A percentile compares a stretch with the other conserved stretches of the same genome.
These are phyloP conservation scores for Lippia alba DNA, from an alignment of 305 asterid species.

Conservation along the genomic window DNA sequence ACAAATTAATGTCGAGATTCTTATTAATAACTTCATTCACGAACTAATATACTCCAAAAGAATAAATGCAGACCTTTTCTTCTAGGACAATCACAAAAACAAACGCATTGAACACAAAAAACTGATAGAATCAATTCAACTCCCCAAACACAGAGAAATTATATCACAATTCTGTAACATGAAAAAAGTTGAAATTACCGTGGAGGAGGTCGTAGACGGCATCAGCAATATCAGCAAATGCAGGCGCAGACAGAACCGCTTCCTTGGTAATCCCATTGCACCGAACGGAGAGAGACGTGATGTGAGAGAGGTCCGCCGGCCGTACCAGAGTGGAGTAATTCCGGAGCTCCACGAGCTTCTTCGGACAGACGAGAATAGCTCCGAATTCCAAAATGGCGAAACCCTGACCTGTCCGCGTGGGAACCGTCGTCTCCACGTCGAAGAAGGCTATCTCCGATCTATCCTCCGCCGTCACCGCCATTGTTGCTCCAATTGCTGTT, in stretches of 20 bases:
- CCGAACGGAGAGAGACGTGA: slow-evolving; percentile 75
- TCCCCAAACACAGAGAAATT: slow-evolving; percentile 1
- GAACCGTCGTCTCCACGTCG: slow-evolving; percentile 91
- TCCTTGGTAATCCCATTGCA: slow-evolving; percentile 77
- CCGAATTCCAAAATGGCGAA: slow-evolving; percentile 85
- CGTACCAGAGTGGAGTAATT: slow-evolving; percentile 72
- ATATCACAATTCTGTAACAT: neutral
- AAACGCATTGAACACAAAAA: neutral
- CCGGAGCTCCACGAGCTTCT: slow-evolving; percentile 82
- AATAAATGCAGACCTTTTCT: neutral
- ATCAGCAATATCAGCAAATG: slow-evolving; percentile 76
- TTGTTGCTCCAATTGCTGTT: slow-evolving; percentile 8
- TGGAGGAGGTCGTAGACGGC: slow-evolving; percentile 76
- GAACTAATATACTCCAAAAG: neutral
- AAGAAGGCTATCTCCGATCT: slow-evolving; percentile 89
- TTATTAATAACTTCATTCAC: neutral
- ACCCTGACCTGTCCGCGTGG: slow-evolving; percentile 73
- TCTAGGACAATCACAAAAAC: neutral
- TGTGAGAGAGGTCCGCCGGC: slow-evolving; percentile 71
- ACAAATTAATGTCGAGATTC: neutral
- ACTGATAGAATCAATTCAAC: neutral
- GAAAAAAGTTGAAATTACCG: slow-evolving; percentile 47
- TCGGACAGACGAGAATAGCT: slow-evolving; percentile 87
- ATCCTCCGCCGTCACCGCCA: slow-evolving; percentile 48
- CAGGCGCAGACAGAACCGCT: slow-evolving; percentile 70